A percentile compares a stretch with the other conserved stretches of the same genome.
These are phyloP conservation scores for Plantago coronopus DNA, from an alignment of 305 asterid species.

Conservation along the genomic window DNA sequence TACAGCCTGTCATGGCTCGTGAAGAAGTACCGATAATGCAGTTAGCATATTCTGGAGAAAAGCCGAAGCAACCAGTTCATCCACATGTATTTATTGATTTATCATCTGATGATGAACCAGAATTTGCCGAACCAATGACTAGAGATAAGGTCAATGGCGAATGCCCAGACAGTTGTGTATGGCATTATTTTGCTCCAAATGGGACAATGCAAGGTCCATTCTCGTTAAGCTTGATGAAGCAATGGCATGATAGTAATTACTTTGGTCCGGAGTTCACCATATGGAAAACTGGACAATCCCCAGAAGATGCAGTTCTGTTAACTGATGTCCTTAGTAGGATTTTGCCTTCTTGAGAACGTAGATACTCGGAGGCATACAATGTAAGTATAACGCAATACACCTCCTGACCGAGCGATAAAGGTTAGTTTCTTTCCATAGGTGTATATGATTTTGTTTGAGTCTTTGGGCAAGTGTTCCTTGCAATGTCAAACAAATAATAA, in stretches of 20 bases:
- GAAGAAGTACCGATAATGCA: neutral
- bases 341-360: constrained; percentile 21
- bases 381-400: neutral
- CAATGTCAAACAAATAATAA: too few relatives aligned
- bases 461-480: too few relatives aligned
- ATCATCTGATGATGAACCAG: constrained; percentile 50
- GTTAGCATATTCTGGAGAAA: constrained; percentile 17
- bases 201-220: constrained; percentile 70
- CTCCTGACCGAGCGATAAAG: too few relatives aligned
- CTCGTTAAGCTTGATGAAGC: constrained; percentile 34
- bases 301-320: constrained; percentile 38
- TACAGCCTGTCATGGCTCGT: neutral
- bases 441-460: too few relatives aligned
- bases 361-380: neutral
- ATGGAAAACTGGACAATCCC: constrained; percentile 48
- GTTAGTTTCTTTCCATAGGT: too few relatives aligned
- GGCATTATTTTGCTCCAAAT: constrained; percentile 69
- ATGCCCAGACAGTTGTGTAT: constrained; percentile 21
- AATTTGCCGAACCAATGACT: constrained; percentile 19
- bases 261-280: constrained; percentile 48
- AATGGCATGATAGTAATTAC: constrained; percentile 58
- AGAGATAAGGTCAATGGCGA: constrained; percentile 5
- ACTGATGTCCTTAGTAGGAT: constrained; percentile 36
- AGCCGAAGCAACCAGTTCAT: constrained; percentile 16
- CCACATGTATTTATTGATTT: constrained; percentile 38